phyloP scores from a whole-genome alignment of 129 eudicot species.

The Calendula officinalis region DNA sequence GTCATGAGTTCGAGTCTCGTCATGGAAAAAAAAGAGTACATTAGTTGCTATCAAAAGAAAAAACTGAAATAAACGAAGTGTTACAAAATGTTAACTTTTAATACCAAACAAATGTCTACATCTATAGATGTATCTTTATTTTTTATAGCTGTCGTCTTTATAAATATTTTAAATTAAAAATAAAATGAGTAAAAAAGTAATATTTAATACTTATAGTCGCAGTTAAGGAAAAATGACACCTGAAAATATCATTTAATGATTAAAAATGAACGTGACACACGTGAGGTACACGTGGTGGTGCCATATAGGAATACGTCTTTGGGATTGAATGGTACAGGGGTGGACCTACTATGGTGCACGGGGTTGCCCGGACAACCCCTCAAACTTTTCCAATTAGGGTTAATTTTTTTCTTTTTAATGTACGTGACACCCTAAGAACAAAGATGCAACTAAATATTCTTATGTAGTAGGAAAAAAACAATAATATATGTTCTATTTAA shows the following conservation, averaged over 20 bases:
- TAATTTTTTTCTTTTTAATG: too few species aligned
- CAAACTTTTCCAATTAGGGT: too few species aligned
- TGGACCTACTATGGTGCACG: too few species aligned
- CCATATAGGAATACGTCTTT: neutral
- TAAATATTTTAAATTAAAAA: neutral
- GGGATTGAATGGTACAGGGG: conserved; percentile 22
- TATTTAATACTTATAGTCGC: neutral
- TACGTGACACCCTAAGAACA: too few species aligned
- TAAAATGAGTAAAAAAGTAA: neutral
- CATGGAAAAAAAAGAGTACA: too few species aligned
- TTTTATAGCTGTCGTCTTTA: neutral
- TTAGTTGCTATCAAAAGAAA: too few species aligned
- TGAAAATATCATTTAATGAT: conserved; percentile 6
- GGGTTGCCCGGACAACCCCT: too few species aligned
- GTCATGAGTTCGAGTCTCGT: too few species aligned
- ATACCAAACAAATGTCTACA: neutral
- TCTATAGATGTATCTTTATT: neutral
- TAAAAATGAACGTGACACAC: conserved; percentile 14
- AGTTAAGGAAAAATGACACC: neutral
- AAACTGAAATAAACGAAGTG: too few species aligned
- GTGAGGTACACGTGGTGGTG: conserved; percentile 19
- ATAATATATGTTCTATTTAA: too few species aligned
- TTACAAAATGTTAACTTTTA: neutral
- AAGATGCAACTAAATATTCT: too few species aligned
- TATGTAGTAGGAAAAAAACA: too few species aligned